A percentile compares a stretch with the other conserved stretches of the same genome.
phyloP scores from a whole-genome alignment of 805 yeast species.

The Lipomyces sp. region DNA sequence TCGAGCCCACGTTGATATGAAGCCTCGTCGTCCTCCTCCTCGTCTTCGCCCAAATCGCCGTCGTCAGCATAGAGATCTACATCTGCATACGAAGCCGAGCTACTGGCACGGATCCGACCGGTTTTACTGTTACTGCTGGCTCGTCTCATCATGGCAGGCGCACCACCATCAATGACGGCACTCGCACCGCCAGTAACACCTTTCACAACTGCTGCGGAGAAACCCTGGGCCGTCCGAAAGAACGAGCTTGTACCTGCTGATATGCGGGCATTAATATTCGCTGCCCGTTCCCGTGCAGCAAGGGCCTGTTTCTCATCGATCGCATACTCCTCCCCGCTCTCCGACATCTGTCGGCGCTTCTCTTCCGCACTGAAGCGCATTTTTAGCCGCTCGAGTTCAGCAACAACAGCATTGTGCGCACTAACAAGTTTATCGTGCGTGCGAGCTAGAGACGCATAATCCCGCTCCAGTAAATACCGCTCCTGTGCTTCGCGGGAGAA shows the following conservation, averaged over 20 bases:
- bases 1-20: slow-evolving; percentile 22
- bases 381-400: slow-evolving; percentile 27
- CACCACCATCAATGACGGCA: slow-evolving; percentile 30
- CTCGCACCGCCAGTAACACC: slow-evolving; percentile 36
- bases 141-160: slow-evolving; percentile 12
- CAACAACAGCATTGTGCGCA: slow-evolving; percentile 21
- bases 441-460: slow-evolving; percentile 32
- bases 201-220: slow-evolving; percentile 36
- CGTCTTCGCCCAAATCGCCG: slow-evolving; percentile 22
- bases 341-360: slow-evolving; percentile 25
- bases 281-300: slow-evolving; percentile 12
- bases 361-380: slow-evolving; percentile 27
- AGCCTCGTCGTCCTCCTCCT: slow-evolving; percentile 23
- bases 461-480: slow-evolving; percentile 32
- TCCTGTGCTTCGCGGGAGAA: slow-evolving; percentile 37
- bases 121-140: background rate
- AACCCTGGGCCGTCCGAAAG: slow-evolving; percentile 33
- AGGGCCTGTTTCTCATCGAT: slow-evolving; percentile 13
- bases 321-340: background rate
- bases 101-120: slow-evolving; percentile 12
- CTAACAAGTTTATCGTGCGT: slow-evolving; percentile 31
- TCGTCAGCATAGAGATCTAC: slow-evolving; percentile 33
- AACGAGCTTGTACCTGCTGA: slow-evolving; percentile 29
- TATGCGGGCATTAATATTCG: slow-evolving; percentile 27
- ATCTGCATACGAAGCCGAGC: slow-evolving; percentile 30